Base-by-base conservation (phyloP, 2,329 filamentous ascomycete genomes). In the Hypoxylon sp. region DNA sequence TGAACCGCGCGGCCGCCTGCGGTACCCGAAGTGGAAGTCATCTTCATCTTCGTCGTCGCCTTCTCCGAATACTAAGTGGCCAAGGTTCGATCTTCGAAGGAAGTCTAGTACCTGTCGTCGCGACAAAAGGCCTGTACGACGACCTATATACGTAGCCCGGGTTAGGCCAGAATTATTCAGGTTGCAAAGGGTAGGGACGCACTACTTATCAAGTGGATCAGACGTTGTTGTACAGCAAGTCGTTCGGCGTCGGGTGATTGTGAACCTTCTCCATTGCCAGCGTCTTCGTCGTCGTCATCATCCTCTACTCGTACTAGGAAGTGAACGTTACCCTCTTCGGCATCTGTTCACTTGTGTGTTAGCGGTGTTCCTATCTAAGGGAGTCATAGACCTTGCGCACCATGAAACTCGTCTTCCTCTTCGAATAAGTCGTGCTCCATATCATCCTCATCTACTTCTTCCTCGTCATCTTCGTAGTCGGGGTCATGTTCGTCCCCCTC, bases 91-190 rank as follows among this genome's bases (percentile, higher is more conserved):
- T 58, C 80, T 78, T 19, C 78, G 79, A 30, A 85, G 76, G 28
- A 82, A 74, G 50, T 80, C 77, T 48, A 83, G 59, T 0, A 85
- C 72, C 60, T 84, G 81, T n/a, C 79, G 51, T 79, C 80, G 48
- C 10, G 75, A 73, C 25, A 75, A 59, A 17, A 75, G 41, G 10
- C 74, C 74, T 4, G 71, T 68, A 10, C 72, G 71, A 43, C 73
- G 73, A 34, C 72, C 73, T 73, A 64, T 51, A 51, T 43, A 68
- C 65, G 21, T 30, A 34, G 32, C 21, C 52, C 72, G 72, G 0
- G 77, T 80, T 43, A 83, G 72, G 3, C 63, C 6, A 77, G 75
- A 38, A 52, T n/a, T 74, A 36, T 72, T 70, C 23, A 72, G 72
- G 14, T 74, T 74, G 21, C 71, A 74, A 78, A 36, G 28, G 56